Percentiles rank a stretch among this genome's conserved stretches.
These are phyloP conservation scores for Neoboletus magnificus DNA, from an alignment of 768 basidiomycete genomes.

Conservation along the genomic window DNA sequence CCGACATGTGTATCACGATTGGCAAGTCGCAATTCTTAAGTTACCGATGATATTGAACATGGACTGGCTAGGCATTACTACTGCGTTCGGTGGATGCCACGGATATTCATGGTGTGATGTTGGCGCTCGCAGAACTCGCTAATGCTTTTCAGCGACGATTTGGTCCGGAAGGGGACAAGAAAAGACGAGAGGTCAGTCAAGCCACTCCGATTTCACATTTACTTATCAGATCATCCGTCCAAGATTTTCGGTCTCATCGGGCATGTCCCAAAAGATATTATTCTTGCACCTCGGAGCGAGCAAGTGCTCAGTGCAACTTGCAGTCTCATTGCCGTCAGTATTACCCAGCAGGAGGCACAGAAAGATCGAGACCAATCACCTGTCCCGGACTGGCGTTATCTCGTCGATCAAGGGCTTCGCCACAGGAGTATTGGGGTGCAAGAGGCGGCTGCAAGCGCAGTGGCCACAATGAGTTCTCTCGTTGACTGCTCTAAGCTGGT, in stretches of 20 bases:
- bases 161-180: slow-evolving; percentile 33
- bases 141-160: slow-evolving; percentile 43
- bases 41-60: slow-evolving; percentile 11
- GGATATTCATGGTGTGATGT: slow-evolving; percentile 81
- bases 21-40: slow-evolving; percentile 41
- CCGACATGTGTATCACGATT: slow-evolving; percentile 46
- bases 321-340: slow-evolving; percentile 58
- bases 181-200: slow-evolving; percentile 43
- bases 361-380: slow-evolving; percentile 35
- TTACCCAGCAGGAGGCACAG: slow-evolving; percentile 57
- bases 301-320: slow-evolving; percentile 72
- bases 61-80: slow-evolving; percentile 44
- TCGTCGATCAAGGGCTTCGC: slow-evolving; percentile 72
- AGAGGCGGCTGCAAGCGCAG: slow-evolving; percentile 69
- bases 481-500: slow-evolving; percentile 62
- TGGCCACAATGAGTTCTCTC: slow-evolving; percentile 66
- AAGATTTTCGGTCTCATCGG: slow-evolving; percentile 68
- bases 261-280: slow-evolving; percentile 51
- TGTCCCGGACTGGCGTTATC: slow-evolving; percentile 59
- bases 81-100: slow-evolving; percentile 61
- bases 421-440: slow-evolving; percentile 64
- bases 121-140: slow-evolving; percentile 71
- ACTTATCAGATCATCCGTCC: not conserved
- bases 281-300: slow-evolving; percentile 67
- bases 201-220: not conserved